A percentile compares a stretch with the other conserved stretches of the same genome.
Conservation (phyloP, 2,329 filamentous ascomycete species). For the Fusarium haematococcum region DNA sequence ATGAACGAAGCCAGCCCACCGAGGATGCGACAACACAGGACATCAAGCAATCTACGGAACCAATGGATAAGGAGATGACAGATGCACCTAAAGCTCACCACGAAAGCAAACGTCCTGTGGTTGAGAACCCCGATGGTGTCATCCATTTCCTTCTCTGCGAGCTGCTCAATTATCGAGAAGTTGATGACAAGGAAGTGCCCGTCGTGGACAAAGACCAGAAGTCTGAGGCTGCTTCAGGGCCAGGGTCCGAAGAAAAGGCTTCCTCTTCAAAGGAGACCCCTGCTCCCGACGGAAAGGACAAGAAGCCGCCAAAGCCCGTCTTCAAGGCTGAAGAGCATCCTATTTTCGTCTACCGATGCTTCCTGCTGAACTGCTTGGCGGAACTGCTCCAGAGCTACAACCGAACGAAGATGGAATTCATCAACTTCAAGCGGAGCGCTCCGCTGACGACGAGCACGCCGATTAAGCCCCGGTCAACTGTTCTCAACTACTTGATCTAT, state of each 20-base stretch:
- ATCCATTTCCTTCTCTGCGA: slow-evolving; percentile 96
- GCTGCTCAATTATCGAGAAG: slow-evolving; percentile 89
- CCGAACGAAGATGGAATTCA: slow-evolving; percentile 96
- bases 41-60: slow-evolving; percentile 71
- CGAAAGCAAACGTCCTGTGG: slow-evolving; percentile 83
- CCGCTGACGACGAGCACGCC: slow-evolving; percentile 87
- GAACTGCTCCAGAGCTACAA: slow-evolving; percentile 94
- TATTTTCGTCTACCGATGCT: slow-evolving; percentile 96
- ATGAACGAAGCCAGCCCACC: slow-evolving; percentile 21
- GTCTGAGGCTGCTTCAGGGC: slow-evolving; percentile 48
- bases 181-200: slow-evolving; percentile 82
- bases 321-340: slow-evolving; percentile 96
- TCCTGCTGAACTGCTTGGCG: slow-evolving; percentile 89
- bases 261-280: slow-evolving; percentile 48
- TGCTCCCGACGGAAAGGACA: slow-evolving; percentile 61
- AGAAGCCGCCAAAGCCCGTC: slow-evolving; percentile 75
- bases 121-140: slow-evolving; percentile 94
- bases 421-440: slow-evolving; percentile 96
- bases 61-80: slow-evolving; percentile 68
- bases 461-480: slow-evolving; percentile 91
- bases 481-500: slow-evolving; percentile 93
- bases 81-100: slow-evolving; percentile 72
- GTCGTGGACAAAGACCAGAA: slow-evolving; percentile 57
- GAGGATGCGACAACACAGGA: slow-evolving; percentile 50
- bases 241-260: slow-evolving; percentile 40